phyloP scores from a whole-genome alignment of 2,329 filamentous ascomycete species.

The Rutstroemia sp. region DNA sequence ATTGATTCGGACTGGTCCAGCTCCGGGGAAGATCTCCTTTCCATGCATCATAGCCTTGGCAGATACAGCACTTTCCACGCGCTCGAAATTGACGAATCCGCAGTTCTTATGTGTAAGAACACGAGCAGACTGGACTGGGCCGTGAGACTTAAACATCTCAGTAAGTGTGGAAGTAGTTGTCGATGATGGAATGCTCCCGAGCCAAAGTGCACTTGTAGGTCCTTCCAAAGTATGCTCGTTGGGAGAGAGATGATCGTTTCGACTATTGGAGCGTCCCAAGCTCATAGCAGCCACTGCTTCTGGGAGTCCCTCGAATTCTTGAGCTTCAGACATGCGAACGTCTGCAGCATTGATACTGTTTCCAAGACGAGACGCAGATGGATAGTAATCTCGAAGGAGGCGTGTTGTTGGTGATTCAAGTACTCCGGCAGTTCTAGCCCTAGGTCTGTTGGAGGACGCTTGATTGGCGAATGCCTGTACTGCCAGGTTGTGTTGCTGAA shows the following conservation, averaged over 20 bases:
- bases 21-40: slow-evolving; percentile 97
- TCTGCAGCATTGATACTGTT: slow-evolving; percentile 71
- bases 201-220: slow-evolving; percentile 89
- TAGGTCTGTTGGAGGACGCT: slow-evolving; percentile 71
- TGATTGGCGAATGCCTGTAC: slow-evolving; percentile 89
- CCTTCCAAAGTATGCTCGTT: slow-evolving; percentile 77
- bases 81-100: slow-evolving; percentile 96
- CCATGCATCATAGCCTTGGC: slow-evolving; percentile 86
- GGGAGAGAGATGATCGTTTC: slow-evolving; percentile 59
- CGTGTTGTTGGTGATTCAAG: slow-evolving; percentile 50
- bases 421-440: slow-evolving; percentile 86
- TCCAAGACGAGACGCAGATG: slow-evolving; percentile 68
- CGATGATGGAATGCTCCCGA: slow-evolving; percentile 93
- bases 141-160: slow-evolving; percentile 92
- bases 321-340: slow-evolving; percentile 64
- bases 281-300: slow-evolving; percentile 79
- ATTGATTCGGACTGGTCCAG: slow-evolving; percentile 89
- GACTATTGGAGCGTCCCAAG: slow-evolving; percentile 57
- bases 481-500: slow-evolving; percentile 86
- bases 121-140: slow-evolving; percentile 81
- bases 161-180: slow-evolving; percentile 92
- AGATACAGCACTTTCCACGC: slow-evolving; percentile 79
- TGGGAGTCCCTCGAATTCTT: slow-evolving; percentile 72
- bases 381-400: slow-evolving; percentile 64
- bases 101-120: slow-evolving; percentile 98